Conservation (phyloP, 805 yeast genomes). For the Priceomyces carsonii region DNA sequence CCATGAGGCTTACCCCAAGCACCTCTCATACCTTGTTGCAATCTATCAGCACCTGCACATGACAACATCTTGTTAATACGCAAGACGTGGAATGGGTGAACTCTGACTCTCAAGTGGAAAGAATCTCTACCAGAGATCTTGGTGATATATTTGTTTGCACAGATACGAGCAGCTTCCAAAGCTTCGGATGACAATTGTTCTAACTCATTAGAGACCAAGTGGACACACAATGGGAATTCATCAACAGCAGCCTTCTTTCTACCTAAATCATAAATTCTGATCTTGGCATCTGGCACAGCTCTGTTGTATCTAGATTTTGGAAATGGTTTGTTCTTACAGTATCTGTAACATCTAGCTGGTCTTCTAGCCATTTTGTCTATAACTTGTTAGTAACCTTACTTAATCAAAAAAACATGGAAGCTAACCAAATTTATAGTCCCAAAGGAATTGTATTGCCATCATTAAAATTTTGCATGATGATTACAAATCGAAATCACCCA, state of each 20-base stretch:
- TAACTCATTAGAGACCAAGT: conserved; percentile 97
- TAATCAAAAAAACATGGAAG: neutral
- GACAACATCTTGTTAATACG: conserved; percentile 99
- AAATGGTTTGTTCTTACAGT: conserved; percentile 99
- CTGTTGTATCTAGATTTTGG: conserved; percentile 99
- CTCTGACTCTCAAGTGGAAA: conserved; percentile 99
- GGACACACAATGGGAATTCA: conserved; percentile 99
- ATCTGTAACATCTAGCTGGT: conserved; percentile 99
- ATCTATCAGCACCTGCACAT: conserved; percentile 99
- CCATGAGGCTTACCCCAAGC: conserved; percentile 99
- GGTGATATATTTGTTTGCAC: conserved; percentile 99
- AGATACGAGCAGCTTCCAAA: conserved; percentile 99
- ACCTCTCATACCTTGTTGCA: conserved; percentile 99
- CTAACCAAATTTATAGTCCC: too few species aligned
- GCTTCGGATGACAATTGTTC: conserved; percentile 99
- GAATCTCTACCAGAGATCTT: conserved; percentile 97
- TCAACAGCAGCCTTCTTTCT: conserved; percentile 99
- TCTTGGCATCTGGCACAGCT: conserved; percentile 99
- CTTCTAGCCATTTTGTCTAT: conserved; percentile 95
- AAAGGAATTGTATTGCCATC: too few species aligned
- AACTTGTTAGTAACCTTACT: conserved; percentile 24
- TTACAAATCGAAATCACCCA: neutral
- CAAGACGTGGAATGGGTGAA: conserved; percentile 99
- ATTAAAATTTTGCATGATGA: conserved; percentile 1
- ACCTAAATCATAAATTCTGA: conserved; percentile 98